Conservation (phyloP, 176 grass and related monocot genomes). For the Guadua angustifolia region DNA sequence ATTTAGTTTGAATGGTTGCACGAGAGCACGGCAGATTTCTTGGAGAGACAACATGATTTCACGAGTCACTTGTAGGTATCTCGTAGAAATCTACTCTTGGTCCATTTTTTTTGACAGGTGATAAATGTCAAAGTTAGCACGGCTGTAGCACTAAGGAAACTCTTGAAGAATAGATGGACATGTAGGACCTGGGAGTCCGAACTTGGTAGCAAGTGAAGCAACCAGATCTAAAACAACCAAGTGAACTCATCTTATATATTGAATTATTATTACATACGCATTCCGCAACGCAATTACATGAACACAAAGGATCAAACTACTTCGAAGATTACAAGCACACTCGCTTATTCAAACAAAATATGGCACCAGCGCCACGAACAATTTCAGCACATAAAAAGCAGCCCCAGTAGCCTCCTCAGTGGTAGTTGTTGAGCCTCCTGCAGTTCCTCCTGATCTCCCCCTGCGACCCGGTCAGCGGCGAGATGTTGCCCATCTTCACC, state of each 20-base stretch:
- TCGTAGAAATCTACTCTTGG: conserved; percentile 8
- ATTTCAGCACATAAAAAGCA: conserved; percentile 34
- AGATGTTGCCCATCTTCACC: conserved; percentile 91
- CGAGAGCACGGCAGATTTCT: neutral
- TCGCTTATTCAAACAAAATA: conserved; percentile 59
- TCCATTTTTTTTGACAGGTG: conserved; percentile 28
- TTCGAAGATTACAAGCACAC: conserved; percentile 26
- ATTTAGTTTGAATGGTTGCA: conserved; percentile 29
- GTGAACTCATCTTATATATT: conserved; percentile 44
- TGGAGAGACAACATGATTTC: conserved; percentile 2
- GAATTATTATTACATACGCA: conserved; percentile 32
- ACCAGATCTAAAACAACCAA: conserved; percentile 29
- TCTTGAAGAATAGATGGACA: conserved; percentile 25
- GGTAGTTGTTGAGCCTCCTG: conserved; percentile 70
- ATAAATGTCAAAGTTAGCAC: conserved; percentile 20
- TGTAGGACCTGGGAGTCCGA: conserved; percentile 11
- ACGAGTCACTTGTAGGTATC: conserved; percentile 4
- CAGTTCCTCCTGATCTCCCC: conserved; percentile 92
- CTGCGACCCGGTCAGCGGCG: conserved; percentile 57
- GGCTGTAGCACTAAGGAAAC: neutral
- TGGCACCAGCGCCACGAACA: conserved; percentile 27
- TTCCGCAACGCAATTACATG: conserved; percentile 39
- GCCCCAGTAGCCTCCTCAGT: conserved; percentile 31
- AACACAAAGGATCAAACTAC: conserved; percentile 35
- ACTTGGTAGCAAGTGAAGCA: conserved; percentile 38